Conservation (phyloP, 2,329 filamentous ascomycete genomes). For the Aaosphaeria pasadenensis region DNA sequence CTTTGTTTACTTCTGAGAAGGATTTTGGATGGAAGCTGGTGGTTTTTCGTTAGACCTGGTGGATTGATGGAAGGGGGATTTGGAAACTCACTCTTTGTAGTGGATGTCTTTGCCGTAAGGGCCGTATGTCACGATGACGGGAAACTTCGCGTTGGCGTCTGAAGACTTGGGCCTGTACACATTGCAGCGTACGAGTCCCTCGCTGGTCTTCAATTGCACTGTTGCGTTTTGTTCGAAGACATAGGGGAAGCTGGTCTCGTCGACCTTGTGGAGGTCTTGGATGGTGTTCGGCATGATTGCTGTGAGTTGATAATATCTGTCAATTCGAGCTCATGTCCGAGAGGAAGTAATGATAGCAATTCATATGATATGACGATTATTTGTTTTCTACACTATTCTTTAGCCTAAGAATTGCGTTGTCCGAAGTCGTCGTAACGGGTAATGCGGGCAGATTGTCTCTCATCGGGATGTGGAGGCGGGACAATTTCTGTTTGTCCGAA, state of each 20-base stretch:
- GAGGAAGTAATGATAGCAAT: too few relatives aligned
- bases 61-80: too few relatives aligned
- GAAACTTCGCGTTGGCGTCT: slow-evolving; percentile 40
- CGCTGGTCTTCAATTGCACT: slow-evolving; percentile 40
- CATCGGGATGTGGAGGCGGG: too few relatives aligned
- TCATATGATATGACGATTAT: too few relatives aligned
- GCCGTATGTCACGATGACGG: slow-evolving; percentile 68
- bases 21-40: slow-evolving; percentile 50
- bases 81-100: slow-evolving; percentile 49
- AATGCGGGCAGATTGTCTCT: too few relatives aligned
- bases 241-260: slow-evolving; percentile 41
- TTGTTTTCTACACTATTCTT: too few relatives aligned
- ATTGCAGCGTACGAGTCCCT: slow-evolving; percentile 48
- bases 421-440: too few relatives aligned
- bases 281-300: slow-evolving; percentile 25
- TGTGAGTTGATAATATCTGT: background rate
- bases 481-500: too few relatives aligned
- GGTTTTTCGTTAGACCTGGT: background rate
- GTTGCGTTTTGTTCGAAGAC: slow-evolving; percentile 51
- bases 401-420: too few relatives aligned
- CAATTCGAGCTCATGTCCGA: too few relatives aligned
- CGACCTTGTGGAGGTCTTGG: slow-evolving; percentile 30
- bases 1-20: slow-evolving; percentile 44
- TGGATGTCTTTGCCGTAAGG: slow-evolving; percentile 73
- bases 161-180: slow-evolving; percentile 48